Evolutionary conservation across 1,284 basidiomycete species (phyloP).

Genomic region (Rhodotorula sp.): DNA sequence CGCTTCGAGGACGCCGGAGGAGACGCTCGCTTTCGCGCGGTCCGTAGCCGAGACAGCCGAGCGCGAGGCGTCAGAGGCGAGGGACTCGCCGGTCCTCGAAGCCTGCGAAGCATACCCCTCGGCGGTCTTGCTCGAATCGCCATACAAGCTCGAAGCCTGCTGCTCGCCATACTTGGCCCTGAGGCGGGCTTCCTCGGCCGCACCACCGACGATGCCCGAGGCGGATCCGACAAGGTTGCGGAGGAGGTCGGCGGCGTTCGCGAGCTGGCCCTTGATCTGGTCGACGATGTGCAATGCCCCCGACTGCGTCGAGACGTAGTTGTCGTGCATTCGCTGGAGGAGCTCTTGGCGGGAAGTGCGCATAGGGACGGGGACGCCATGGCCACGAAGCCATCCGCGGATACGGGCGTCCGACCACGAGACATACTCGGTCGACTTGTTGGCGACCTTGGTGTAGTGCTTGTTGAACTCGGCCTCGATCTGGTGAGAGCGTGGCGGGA

Average conservation of each 20-base stretch:
- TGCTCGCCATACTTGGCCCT: slow-evolving; percentile 42
- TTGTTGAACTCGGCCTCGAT: slow-evolving; percentile 40
- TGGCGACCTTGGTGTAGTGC: slow-evolving; percentile 40
- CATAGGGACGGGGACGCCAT: slow-evolving; percentile 36
- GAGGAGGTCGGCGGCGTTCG: slow-evolving; percentile 41
- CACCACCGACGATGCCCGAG: slow-evolving; percentile 24
- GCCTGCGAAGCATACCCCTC: slow-evolving; percentile 17
- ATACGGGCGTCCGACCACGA: slow-evolving; percentile 46
- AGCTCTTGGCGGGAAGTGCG: slow-evolving; percentile 62
- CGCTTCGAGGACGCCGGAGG: slow-evolving; percentile 28
- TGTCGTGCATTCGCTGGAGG: slow-evolving; percentile 63
- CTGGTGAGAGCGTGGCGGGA: not conserved
- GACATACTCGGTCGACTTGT: slow-evolving; percentile 42
- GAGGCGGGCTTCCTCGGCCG: slow-evolving; percentile 41
- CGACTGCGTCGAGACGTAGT: slow-evolving; percentile 52
- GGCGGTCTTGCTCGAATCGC: slow-evolving; percentile 6
- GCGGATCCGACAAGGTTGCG: slow-evolving; percentile 41
- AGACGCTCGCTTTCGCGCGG: slow-evolving; percentile 21
- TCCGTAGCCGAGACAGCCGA: slow-evolving; percentile 1
- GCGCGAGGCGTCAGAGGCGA: slow-evolving; percentile 11
- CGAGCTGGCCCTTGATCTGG: slow-evolving; percentile 39
- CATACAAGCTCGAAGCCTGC: slow-evolving; percentile 34
- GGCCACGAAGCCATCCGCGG: slow-evolving; percentile 44
- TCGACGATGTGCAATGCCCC: slow-evolving; percentile 28
- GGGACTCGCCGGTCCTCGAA: slow-evolving; percentile 14